A percentile compares a stretch with the other conserved stretches of the same genome.
Evolutionary conservation across 352 stramenopile species (phyloP).

Genomic region (Phytophthora citrophthora): DNA sequence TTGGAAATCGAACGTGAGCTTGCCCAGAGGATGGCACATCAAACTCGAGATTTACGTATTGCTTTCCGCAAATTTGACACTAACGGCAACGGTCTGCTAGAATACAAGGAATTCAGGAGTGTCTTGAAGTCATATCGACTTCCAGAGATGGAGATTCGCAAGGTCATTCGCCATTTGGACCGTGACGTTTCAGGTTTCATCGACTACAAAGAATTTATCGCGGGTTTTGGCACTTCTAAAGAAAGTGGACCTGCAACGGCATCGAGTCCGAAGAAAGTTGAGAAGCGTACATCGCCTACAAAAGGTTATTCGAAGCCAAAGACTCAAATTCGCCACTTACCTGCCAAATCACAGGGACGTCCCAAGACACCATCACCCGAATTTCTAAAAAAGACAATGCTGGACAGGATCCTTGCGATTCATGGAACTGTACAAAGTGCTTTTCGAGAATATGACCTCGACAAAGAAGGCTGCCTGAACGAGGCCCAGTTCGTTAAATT

Average conservation of each 20-base stretch:
- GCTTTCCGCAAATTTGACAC: slow-evolving; percentile 75
- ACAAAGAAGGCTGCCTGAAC: slow-evolving; percentile 43
- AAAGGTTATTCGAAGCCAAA: slow-evolving; percentile 19
- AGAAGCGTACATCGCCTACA: slow-evolving; percentile 6
- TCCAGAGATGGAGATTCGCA: slow-evolving; percentile 67
- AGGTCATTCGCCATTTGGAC: slow-evolving; percentile 77
- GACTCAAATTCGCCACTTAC: slow-evolving; percentile 15
- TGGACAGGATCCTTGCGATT: slow-evolving; percentile 44
- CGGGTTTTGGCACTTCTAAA: slow-evolving; percentile 42
- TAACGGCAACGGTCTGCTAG: slow-evolving; percentile 68
- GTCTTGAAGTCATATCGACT: slow-evolving; percentile 71
- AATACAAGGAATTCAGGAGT: slow-evolving; percentile 75
- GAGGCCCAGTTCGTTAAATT: slow-evolving; percentile 57
- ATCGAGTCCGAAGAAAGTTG: slow-evolving; percentile 27
- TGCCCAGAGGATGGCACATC: slow-evolving; percentile 54
- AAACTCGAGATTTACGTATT: slow-evolving; percentile 58
- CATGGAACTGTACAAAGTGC: slow-evolving; percentile 58
- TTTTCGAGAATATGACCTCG: slow-evolving; percentile 60
- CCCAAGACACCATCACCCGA: slow-evolving; percentile 38
- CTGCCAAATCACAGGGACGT: slow-evolving; percentile 14
- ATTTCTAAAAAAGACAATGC: slow-evolving; percentile 52
- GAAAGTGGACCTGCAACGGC: slow-evolving; percentile 25
- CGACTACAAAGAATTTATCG: slow-evolving; percentile 76
- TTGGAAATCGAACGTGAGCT: slow-evolving; percentile 74
- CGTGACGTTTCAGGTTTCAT: slow-evolving; percentile 71